Evolutionary conservation across 2,329 filamentous ascomycete genomes (phyloP), one percentile per base, ranked within the genome.

Genomic region (Colletotrichum neosansevieriae): DNA sequence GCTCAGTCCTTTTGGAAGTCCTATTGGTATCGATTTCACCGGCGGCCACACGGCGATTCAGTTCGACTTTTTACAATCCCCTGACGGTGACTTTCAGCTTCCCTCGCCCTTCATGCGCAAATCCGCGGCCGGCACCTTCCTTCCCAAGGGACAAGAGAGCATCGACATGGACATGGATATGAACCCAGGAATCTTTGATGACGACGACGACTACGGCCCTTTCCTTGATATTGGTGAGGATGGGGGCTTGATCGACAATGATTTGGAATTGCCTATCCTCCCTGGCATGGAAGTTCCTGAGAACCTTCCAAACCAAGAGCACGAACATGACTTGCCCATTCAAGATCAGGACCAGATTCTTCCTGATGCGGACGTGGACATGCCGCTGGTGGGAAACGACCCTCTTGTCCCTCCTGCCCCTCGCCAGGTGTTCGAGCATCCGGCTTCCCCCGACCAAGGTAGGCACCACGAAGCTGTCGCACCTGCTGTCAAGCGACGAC

Each of bases 181-280:
- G 24, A 75, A 78, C 32, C 76, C 78, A 17, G 77, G 72, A 9
- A 78, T 79, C 6, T 13, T 63, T 0, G 80, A 84, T 11, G 80
- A 83, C 2, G 77, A 76, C 9, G 73, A 75, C 49, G 29, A 32
- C 19, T 76, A 76, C 0, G 81, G 82, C 29, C 79, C 84, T 71
- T 82, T 81, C 2, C 77, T 88, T 29, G 79, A 82, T n/a, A 83
- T 88, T 59, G 85, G 87, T 68, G 81, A 77, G 24, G 75, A 86
- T 10, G 86, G 86, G 42, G 86, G 86, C 66, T 74, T 87, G 40
- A 72, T 85, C 45, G 81, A 84, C 15, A 74, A 80, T 19, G 82
- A 85, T 51, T 77, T 77, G 19, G 81, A 84, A 40, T 75, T 87
- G 36, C 85, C 85, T 38, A 75, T 75, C 17, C 75, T 84, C 29